Base-by-base conservation (phyloP, 2,329 filamentous ascomycete species). In the Ophiostoma sp. region DNA sequence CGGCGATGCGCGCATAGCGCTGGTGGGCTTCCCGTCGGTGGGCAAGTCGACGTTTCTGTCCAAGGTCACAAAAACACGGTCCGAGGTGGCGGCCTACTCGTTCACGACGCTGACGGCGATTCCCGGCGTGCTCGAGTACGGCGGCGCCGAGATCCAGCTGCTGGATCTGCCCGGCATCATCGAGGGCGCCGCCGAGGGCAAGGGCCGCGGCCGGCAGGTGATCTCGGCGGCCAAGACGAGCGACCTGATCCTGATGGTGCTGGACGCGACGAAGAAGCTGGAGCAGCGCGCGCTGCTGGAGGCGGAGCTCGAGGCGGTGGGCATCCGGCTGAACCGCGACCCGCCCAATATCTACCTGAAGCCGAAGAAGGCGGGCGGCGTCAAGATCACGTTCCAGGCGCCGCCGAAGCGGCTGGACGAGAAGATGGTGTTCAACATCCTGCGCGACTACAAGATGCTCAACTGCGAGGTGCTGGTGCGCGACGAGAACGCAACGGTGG, bases 301-400 rank as follows among this genome's bases (percentile, higher is more conserved):
- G 80, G 91, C 91, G 0, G 95, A 99, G 80, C 80, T 99, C 77
- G 94, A 99, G 79, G 90, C 95, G 23, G 95, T 99, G 1, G 95
- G 95, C 1, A 99, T 99, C 76, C 85, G 95, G 71, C 81, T 99
- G 73, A 99, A 99, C 80, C 86, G 92, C 74, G 90, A 96, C 73
- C 93, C 94, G 71, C 95, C 95, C 89, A 99, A 99, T 79, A 98
- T 99, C 80, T 98, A 98, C 78, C 87, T 99, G 71, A 99, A 99
- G 80, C 85, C 85, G 35, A 99, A 99, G 81, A 97, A 95, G 78
- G 93, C 94, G 0, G 95, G 95, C 70, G 95, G 96, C 72, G 95
- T 99, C 92, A 99, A 99, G 81, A 97, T 99, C 78, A 98, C 92
- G 20, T 99, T 99, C 81, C 90, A 93, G 77, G 82, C 88, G 4